Evolutionary conservation across 768 basidiomycete species (phyloP), one percentile per base, ranked within the genome.

Genomic region (Lentinula raphanica): DNA sequence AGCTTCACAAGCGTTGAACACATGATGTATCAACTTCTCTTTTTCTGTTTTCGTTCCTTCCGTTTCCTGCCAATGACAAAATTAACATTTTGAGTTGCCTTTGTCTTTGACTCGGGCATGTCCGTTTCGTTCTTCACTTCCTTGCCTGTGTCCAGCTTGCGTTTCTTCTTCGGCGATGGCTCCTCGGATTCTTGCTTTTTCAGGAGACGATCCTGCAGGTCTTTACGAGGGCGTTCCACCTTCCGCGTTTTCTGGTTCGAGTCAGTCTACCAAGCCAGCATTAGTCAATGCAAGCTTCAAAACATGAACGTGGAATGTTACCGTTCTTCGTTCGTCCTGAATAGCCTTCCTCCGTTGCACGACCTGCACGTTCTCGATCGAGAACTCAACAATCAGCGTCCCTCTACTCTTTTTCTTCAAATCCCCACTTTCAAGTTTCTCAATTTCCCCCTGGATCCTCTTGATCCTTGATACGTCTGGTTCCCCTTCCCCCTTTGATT

Each of bases 331-430:
- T 62, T 73, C 78, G 54, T 77, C 73, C 60, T 77, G 79, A 56
- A 76, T 76, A 1, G 83, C 80, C 38, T 79, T 78, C 65, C 94
- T 78, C 57, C 92, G 77, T 62, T 89, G 88, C 38, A 94, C 86
- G 29, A 95, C 92, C 72, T 94, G 90, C 19, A 92, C 76, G 66
- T 98, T 98, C 75, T 98, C 94, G 51, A 98, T 93, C 39, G 93
- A 94, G 71, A 97, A 97, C 73, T 98, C 95, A n/a, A 94, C 84
- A 65, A 96, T 87, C 60, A 97, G 71, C 17, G 75, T 74, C 38
- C 77, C 82, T 45, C 75, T 76, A 17, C 69, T 72, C 59, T 73
- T 78, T n/a, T 53, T 53, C 51, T 11, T 17, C 31, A 8, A 8
- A 3, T 23, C 48, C 58, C 74, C 79, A 38, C 64, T 65, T 44